Evolutionary conservation across 306 rosid species (phyloP).

Genomic region (apple (Malus domestica)): ASM211411v1 NC_041801.1:456501-457000

Average conservation of each 20-base stretch:
- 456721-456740: constrained; percentile 96
- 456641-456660: constrained; percentile 90
- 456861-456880: neutral
- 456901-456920: neutral
- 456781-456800: constrained; percentile 7
- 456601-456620: constrained; percentile 30
- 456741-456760: constrained; percentile 77
- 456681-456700: constrained; percentile 87
- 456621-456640: constrained; percentile 77
- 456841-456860: neutral
- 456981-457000: neutral
- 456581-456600: neutral
- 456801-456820: neutral
- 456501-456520: neutral
- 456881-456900: neutral
- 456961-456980: neutral
- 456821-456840: neutral
- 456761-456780: constrained; percentile 79
- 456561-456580: neutral
- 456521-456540: neutral
- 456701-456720: constrained; percentile 93
- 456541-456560: neutral
- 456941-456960: neutral
- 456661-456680: constrained; percentile 90
- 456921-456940: neutral